Evolutionary conservation across 805 yeast species (phyloP), one percentile per base, ranked within the genome.

Genomic region (Yarrowia sp.): DNA sequence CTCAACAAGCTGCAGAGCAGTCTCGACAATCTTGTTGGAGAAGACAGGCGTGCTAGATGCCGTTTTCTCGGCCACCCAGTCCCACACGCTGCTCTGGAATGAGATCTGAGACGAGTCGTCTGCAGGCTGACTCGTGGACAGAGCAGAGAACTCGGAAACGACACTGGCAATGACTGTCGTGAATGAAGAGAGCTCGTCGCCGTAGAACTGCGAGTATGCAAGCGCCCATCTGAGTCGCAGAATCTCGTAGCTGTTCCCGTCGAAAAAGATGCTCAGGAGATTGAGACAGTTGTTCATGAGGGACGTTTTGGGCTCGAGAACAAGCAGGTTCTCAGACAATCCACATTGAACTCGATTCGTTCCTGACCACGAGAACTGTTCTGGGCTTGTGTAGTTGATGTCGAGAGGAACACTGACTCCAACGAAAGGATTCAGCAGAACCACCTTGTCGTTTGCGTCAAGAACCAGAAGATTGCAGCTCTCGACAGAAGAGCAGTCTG

Each of bases 361-460:
- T 5, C 58, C 58, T 8, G 58, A 22, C 58, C 58, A 51, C 5
- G 58, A 33, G 3, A 51, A 13, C 12, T 13, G 14, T 14, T 19
- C 19, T 3, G 33, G 6, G 21, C 4, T 21, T 14, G 14, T 5
- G 33, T 5, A 14, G 3, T 13, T 19, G 12, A 51, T 12, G 8
- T 51, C 42, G 3, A 51, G 42, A 10, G 58, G 58, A 4, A 51
- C 58, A 35, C 58, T 51, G 32, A 51, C 58, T 7, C 58, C 58
- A 12, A 51, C 58, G n/a, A 51, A 51, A 8, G 59, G 58, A 47
- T 59, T 62, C 49, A 63, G 22, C 3, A 87, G 66, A 19, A 71
- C 73, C 29, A 83, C 32, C 4, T 38, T 24, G 9, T 64, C 64
- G 31, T 66, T 64, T 6, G 47, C 22, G 7, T 39, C 36, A 1